Conservation (phyloP, 768 basidiomycete genomes). For the Suillus paluster region DNA sequence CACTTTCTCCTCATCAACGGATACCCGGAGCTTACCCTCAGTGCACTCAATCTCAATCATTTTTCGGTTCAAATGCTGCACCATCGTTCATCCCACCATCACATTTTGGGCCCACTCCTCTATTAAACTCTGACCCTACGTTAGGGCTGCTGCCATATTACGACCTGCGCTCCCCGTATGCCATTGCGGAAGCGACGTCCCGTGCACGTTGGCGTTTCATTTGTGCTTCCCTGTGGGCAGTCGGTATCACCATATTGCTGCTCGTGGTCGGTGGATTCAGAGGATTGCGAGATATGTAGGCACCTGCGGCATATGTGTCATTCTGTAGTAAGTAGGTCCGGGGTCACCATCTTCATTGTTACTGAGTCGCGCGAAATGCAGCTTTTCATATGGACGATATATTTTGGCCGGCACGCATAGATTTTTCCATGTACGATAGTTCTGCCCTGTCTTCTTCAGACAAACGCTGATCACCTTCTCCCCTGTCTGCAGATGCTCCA, state of each 20-base stretch:
- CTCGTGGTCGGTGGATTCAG: slow-evolving; percentile 31
- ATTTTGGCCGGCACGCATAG: neutral
- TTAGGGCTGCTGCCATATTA: slow-evolving; percentile 44
- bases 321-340: neutral
- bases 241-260: slow-evolving; percentile 35
- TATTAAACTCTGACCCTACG: slow-evolving; percentile 39
- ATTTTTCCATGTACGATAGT: neutral
- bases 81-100: slow-evolving; percentile 23
- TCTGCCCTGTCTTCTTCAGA: neutral
- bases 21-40: slow-evolving; percentile 20
- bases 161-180: slow-evolving; percentile 46
- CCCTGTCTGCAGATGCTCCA: neutral
- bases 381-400: neutral
- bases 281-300: slow-evolving; percentile 13
- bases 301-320: neutral
- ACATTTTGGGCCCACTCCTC: slow-evolving; percentile 45
- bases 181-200: slow-evolving; percentile 39
- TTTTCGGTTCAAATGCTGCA: slow-evolving; percentile 19
- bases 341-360: neutral
- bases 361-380: neutral
- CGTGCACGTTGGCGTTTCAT: slow-evolving; percentile 51
- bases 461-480: neutral
- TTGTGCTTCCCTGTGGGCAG: slow-evolving; percentile 44
- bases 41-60: slow-evolving; percentile 19
- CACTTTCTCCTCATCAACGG: slow-evolving; percentile 15